Conservation (phyloP, 345 rosid species). For the Eucalyptus urophylla region DNA sequence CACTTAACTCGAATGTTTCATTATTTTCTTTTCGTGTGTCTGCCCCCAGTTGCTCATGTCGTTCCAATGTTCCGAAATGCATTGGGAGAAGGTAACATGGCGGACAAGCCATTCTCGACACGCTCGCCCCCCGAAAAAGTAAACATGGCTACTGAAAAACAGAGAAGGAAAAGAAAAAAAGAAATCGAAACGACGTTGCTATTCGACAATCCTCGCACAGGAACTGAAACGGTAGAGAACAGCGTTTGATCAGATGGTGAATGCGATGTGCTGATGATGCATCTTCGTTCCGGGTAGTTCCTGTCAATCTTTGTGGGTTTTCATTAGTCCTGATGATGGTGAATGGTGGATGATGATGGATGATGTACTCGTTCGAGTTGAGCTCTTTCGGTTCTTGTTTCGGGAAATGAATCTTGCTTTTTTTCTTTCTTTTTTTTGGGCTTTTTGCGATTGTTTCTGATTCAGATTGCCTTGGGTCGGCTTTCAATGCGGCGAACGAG, state of each 20-base stretch:
- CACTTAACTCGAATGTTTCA: neutral
- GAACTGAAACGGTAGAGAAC: neutral
- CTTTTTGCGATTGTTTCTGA: neutral
- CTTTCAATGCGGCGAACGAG: neutral
- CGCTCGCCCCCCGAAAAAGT: neutral
- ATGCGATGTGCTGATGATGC: neutral
- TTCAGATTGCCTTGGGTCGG: constrained; percentile 20
- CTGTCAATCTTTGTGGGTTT: neutral
- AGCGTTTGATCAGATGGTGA: neutral
- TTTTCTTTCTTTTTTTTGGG: neutral
- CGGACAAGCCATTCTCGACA: neutral
- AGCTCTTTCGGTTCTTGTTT: neutral
- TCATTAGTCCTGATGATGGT: neutral
- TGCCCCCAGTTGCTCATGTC: neutral
- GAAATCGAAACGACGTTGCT: neutral
- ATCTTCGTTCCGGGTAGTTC: neutral
- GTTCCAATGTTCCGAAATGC: neutral
- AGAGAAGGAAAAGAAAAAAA: accelerated
- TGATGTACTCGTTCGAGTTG: neutral
- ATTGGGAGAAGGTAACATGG: neutral
- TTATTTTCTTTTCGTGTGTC: neutral
- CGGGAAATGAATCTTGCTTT: neutral
- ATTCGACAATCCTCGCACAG: neutral
- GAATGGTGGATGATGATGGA: neutral
- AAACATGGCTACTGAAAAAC: neutral